Base-by-base conservation (phyloP, 495 filamentous ascomycete genomes). In the Xylaria intraflava region DNA sequence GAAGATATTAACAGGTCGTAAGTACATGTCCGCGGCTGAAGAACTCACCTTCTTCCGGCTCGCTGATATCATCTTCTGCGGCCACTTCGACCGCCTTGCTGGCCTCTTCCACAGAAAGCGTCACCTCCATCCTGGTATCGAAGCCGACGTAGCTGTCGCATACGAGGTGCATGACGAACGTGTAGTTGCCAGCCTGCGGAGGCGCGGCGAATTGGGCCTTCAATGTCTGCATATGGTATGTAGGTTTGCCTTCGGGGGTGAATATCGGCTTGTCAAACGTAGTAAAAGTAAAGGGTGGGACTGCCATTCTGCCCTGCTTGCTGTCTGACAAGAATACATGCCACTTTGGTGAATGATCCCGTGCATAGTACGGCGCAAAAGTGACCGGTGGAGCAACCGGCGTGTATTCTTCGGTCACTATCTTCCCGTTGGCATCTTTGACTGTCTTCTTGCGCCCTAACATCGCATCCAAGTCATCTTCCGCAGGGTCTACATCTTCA, bases 171-270 rank as follows among this genome's bases (percentile, higher is more conserved):
- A 96, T 86, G 27, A 86, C 83, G 66, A 98, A 98, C 0, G 85
- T 87, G 68, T 95, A 97, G 62, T 89, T 84, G 39, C 90, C 94
- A 11, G 87, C 80, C 69, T 96, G 89, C 27, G 92, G 90, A 46
- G 93, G 93, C 17, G 93, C 91, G 62, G 92, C 88, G 73, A 98
- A 98, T 71, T 97, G 93, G 72, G 94, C 90, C 74, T 95, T 96
- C 62, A 96, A 77, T 11, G 93, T 97, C 69, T 95, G 89, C 72
- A 98, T 83, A 57, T 88, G 83, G 71, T 87, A 97, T 5, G 90
- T 95, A 16, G 89, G 89, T 58, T 84, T 85, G 49, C 86, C 87
- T 53, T 77, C 75, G 31, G 75, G 77, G 53, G 85, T 81, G 55
- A 87, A 86, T 33, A 95, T 77, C 9, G 87, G 86, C 74, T 90